Evolutionary conservation across 202 grass and related monocot species (phyloP), one percentile per base, ranked within the genome.

Genomic region (Schoenoplectus tabernaemontani): DNA sequence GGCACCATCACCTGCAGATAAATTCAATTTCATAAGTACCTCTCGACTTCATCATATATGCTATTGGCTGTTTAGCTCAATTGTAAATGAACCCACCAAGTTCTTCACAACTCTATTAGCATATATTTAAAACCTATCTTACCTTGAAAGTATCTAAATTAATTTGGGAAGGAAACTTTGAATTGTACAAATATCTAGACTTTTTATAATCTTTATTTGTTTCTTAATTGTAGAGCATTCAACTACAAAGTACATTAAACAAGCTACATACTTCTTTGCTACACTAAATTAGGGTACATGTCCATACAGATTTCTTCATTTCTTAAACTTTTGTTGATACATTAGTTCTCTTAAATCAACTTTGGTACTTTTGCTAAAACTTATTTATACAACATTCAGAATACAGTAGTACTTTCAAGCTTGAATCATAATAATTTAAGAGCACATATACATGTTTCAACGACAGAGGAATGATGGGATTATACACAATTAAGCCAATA

Each of bases 1-100:
- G 15, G 46, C 47, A 75, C 47, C 70, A 75, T 75, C 47, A 75
- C 70, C 70, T 75, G 28, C 24, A 75, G 69, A 32, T 43, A 32
- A 17, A 74, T 53, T 41, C 43, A 69, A 44, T 53, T 71, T 53
- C 28, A 36, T 34, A 54, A 71, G 42, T 48, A 71, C 67, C 39
- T 30, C 41, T 70, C 9, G 24, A 74, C 28, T 54, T 53, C 28
- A 53, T 17, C 26, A 54, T 19, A 54, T 54, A 32, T 30, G 42
- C 23, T 24, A 75, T 51, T 44, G 38, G 39, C 19, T 69, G 44
- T 23, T 70, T 24, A 39, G 41, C 47, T 54, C 16, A 75, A 54
- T 33, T 54, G 47, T 15, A 75, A 75, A 30, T 47, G 16, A 33
- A 75, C 46, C 13, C 24, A 15, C 28, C 23, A 41, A 39, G 33